Evolutionary conservation across 306 rosid genomes (phyloP).

Genomic region (Citrullus amarus): DNA sequence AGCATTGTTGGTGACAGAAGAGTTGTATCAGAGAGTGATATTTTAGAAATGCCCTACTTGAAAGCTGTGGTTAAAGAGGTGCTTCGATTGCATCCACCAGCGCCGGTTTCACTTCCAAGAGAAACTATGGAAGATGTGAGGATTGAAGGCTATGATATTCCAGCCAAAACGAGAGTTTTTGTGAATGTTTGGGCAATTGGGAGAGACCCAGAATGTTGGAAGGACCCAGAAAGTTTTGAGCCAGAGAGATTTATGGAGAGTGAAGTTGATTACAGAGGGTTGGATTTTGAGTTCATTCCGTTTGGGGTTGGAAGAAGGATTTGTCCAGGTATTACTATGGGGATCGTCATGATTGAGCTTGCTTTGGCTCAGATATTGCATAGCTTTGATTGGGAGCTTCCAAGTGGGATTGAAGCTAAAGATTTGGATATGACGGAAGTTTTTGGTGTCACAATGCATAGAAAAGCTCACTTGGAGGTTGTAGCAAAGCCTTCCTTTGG

Average conservation of each 20-base stretch:
- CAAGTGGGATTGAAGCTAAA: not conserved
- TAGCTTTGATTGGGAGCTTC: slow-evolving; percentile 14
- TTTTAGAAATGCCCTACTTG: slow-evolving; percentile 36
- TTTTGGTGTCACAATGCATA: slow-evolving; percentile 8
- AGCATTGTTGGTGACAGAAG: slow-evolving; percentile 31
- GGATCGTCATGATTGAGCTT: not conserved
- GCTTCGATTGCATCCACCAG: slow-evolving; percentile 49
- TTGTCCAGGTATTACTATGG: slow-evolving; percentile 8
- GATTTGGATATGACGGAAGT: slow-evolving; percentile 13
- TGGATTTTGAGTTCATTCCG: not conserved
- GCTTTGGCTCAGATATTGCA: slow-evolving; percentile 10
- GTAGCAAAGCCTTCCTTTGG: not conserved
- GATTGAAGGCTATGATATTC: slow-evolving; percentile 45
- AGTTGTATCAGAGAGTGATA: slow-evolving; percentile 35
- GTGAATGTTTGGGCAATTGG: slow-evolving; percentile 26
- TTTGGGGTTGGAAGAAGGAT: slow-evolving; percentile 12
- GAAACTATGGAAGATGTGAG: slow-evolving; percentile 52
- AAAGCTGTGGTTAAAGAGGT: slow-evolving; percentile 48
- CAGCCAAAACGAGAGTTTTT: slow-evolving; percentile 44
- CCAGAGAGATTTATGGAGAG: slow-evolving; percentile 11
- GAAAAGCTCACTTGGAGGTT: not conserved
- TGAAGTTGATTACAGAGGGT: slow-evolving; percentile 1
- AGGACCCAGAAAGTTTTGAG: not conserved
- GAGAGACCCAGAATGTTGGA: slow-evolving; percentile 1
- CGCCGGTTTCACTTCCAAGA: slow-evolving; percentile 54